Conservation (phyloP, 108 stramenopile species). For the Fragilaria crotonensis region DNA sequence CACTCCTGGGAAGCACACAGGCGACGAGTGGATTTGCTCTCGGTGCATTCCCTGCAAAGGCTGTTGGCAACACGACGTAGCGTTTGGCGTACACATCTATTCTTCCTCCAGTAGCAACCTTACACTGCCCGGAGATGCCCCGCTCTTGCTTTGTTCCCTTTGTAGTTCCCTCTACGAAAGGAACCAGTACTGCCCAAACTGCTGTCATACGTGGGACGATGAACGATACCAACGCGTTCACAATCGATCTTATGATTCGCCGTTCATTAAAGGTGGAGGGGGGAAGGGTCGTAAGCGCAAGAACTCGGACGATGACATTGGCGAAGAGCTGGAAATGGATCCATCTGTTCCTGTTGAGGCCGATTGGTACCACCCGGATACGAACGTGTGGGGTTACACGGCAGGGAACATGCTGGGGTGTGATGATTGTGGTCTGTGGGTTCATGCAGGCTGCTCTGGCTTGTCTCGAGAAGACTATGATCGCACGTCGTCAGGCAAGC, state of each 20-base stretch:
- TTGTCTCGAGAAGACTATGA: conserved; percentile 49
- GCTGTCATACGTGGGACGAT: conserved; percentile 58
- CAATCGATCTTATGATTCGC: conserved; percentile 21
- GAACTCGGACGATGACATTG: conserved; percentile 11
- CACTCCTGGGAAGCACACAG: conserved; percentile 15
- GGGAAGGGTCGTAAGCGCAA: conserved; percentile 36
- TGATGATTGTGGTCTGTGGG: conserved; percentile 62
- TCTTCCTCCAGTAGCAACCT: conserved; percentile 27
- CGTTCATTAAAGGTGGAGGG: conserved; percentile 13
- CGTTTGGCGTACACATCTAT: conserved; percentile 34
- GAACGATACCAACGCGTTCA: conserved; percentile 39
- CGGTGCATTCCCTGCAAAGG: conserved; percentile 46
- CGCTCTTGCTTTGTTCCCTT: conserved; percentile 37
- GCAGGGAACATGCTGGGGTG: conserved; percentile 67
- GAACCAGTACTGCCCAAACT: conserved; percentile 49
- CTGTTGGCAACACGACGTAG: conserved; percentile 46
- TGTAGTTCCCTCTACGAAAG: conserved; percentile 39
- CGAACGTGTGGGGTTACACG: conserved; percentile 51
- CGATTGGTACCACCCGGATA: conserved; percentile 43
- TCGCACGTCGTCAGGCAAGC: conserved; percentile 33
- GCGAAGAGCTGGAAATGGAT: conserved; percentile 10
- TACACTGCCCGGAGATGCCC: conserved; percentile 20
- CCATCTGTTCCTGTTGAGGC: conserved; percentile 27
- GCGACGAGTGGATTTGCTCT: conserved; percentile 38
- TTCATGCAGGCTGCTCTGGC: conserved; percentile 73